Conservation (phyloP, 2,329 filamentous ascomycete species). For the Pseudogymnoascus sp. region DNA sequence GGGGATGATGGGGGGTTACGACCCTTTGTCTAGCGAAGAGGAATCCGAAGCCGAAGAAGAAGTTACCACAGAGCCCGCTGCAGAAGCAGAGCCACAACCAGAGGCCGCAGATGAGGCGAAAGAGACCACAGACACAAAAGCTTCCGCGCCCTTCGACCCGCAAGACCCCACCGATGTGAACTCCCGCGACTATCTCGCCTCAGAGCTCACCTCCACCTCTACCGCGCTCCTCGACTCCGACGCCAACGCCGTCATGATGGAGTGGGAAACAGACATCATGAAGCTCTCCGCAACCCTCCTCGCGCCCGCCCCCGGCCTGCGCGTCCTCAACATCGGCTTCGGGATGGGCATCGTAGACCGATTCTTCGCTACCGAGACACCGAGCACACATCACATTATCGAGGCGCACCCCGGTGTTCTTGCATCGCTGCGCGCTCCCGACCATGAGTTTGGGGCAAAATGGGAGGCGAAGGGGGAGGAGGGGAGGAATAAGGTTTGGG, state of each 20-base stretch:
- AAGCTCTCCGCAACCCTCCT: constrained; percentile 63
- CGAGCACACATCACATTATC: constrained; percentile 70
- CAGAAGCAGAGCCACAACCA: constrained; percentile 21
- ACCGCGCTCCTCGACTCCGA: constrained; percentile 64
- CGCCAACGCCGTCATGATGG: constrained; percentile 88
- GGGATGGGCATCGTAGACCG: constrained; percentile 85
- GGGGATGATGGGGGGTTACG: constrained; percentile 73
- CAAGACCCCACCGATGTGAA: constrained; percentile 40
- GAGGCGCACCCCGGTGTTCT: constrained; percentile 78
- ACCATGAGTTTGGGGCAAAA: constrained; percentile 39
- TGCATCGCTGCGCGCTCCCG: constrained; percentile 42
- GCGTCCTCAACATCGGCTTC: constrained; percentile 78
- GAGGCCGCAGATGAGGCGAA: constrained; percentile 23
- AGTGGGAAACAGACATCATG: constrained; percentile 87
- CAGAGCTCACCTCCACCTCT: constrained; percentile 54
- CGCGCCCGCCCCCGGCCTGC: constrained; percentile 49
- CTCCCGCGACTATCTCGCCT: constrained; percentile 61
- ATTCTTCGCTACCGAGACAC: constrained; percentile 62
- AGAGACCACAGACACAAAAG: constrained; percentile 14
- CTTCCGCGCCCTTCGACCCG: constrained; percentile 20
- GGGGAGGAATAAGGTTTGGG: constrained; percentile 62
- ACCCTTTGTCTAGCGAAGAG: constrained; percentile 51
- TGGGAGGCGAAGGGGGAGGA: constrained; percentile 50
- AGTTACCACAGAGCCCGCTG: constrained; percentile 25
- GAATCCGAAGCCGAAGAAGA: constrained; percentile 38